Evolutionary conservation across 2,329 filamentous ascomycete species (phyloP).

Genomic region (Graphiopsis chlorocephala): DNA sequence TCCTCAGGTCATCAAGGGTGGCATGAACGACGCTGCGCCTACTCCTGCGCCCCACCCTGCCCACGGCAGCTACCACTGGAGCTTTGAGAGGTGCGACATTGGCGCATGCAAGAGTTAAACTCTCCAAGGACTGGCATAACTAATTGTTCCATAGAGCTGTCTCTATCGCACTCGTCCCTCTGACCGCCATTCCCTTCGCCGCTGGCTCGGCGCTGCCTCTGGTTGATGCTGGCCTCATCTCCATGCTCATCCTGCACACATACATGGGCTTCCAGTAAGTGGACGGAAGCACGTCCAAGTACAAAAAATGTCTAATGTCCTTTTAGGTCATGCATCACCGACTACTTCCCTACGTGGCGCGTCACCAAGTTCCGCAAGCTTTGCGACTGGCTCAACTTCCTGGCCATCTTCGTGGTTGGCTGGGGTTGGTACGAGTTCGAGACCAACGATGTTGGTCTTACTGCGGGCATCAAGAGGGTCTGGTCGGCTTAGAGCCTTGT

Average conservation of each 20-base stretch:
- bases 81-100: conserved; percentile 68
- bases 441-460: conserved; percentile 95
- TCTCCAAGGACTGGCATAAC: not conserved
- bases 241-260: conserved; percentile 81
- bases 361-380: conserved; percentile 65
- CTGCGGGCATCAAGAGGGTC: conserved; percentile 80
- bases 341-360: conserved; percentile 78
- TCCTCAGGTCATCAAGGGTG: conserved; percentile 53
- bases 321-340: conserved; percentile 68
- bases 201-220: conserved; percentile 86
- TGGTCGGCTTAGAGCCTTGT: conserved; percentile 68
- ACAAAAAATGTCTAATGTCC: not conserved
- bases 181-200: conserved; percentile 88
- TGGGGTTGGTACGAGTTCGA: conserved; percentile 97
- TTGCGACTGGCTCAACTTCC: conserved; percentile 76
- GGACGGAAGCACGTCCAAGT: not conserved
- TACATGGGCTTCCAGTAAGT: conserved; percentile 87
- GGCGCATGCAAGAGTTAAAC: conserved; percentile 6
- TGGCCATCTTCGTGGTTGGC: conserved; percentile 74
- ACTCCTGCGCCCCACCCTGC: conserved; percentile 69
- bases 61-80: conserved; percentile 98
- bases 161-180: conserved; percentile 75
- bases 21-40: conserved; percentile 82
- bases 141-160: conserved; percentile 41
- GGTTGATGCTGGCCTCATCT: conserved; percentile 81